Base-by-base conservation (phyloP, 2,329 filamentous ascomycete genomes). In the Ophiostoma montium region DNA sequence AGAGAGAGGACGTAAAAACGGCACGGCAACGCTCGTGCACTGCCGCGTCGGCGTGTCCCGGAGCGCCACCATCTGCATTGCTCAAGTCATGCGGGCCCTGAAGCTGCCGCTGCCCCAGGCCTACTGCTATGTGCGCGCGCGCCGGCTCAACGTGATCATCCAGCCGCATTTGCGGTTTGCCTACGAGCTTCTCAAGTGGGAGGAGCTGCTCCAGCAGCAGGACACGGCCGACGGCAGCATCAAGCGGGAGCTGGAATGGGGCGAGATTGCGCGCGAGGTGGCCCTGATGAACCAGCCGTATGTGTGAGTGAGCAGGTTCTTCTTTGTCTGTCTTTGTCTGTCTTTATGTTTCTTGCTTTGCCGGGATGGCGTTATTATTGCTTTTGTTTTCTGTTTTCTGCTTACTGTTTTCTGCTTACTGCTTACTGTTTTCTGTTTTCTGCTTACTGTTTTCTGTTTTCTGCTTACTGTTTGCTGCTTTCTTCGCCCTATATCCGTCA, bases 281-380 rank as follows among this genome's bases (percentile, higher is more conserved):
- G 89, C 92, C 5, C 71, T 90, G 27, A 94, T 98, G 87, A 98
- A 98, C 62, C 82, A 85, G 58, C 92, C 92, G 15, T 96, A 96
- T 65, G 82, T 86, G 16, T 72, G 84, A 27, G 64, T 86, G 59
- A 65, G 16, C 21, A 3, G 39, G 33, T 30, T 35, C 15, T 12
- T 35, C 16, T 42, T 9, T 42, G n/a, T n/a, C n/a, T n/a, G n/a
- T 38, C 33, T 19, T 27, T 32, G 13, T 27, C 5, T 7, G 9
- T 35, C 12, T 16, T 23, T 31, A 10, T 21, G 2, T 23, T 31
- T 23, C 5, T 35, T 19, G 7, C 12, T 42, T 42, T 16, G 12
- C 23, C 12, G 39, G 39, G 39, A 42, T 15, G 39, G 39, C n/a
- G 39, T 30, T 44, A 19, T 21, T 21, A 15, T n/a, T 42, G 2